Evolutionary conservation across 2,329 filamentous ascomycete species (phyloP).

Genomic region (Alternaria solani): DNA sequence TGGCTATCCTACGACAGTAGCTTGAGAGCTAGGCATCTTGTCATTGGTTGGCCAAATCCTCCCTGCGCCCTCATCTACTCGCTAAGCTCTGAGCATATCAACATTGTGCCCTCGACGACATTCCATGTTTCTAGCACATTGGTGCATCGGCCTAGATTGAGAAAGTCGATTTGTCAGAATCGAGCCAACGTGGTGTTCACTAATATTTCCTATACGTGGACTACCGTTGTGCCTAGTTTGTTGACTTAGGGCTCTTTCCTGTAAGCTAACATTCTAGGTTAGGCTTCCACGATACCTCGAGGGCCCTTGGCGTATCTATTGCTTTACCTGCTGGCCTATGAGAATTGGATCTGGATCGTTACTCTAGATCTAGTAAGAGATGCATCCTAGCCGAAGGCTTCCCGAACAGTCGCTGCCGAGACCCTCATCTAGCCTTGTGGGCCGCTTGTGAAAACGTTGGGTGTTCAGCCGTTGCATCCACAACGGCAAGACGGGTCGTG

Average conservation of each 20-base stretch:
- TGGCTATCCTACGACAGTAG: slow-evolving; percentile 6
- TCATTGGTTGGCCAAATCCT: slow-evolving; percentile 8
- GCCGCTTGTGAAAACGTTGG: background rate
- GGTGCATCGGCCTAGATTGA: background rate
- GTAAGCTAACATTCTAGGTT: background rate
- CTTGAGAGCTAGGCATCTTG: slow-evolving; percentile 16
- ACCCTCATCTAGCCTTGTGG: slow-evolving; percentile 7
- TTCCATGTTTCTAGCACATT: background rate
- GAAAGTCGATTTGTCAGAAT: background rate
- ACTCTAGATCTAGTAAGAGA: background rate
- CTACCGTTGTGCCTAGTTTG: background rate
- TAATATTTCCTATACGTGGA: background rate
- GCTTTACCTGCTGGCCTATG: background rate
- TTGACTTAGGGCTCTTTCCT: background rate
- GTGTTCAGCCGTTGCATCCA: slow-evolving; percentile 10
- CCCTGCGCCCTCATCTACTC: background rate
- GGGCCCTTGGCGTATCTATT: background rate
- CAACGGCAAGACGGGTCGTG: slow-evolving; percentile 13
- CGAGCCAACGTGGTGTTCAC: background rate
- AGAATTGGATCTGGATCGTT: background rate
- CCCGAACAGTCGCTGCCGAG: slow-evolving; percentile 7
- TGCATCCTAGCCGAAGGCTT: background rate
- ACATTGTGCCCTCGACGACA: background rate
- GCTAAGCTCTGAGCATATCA: background rate
- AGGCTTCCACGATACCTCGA: background rate